These are phyloP conservation scores for Boletus bicolor DNA, from an alignment of 768 basidiomycete genomes.

Conservation along the genomic window DNA sequence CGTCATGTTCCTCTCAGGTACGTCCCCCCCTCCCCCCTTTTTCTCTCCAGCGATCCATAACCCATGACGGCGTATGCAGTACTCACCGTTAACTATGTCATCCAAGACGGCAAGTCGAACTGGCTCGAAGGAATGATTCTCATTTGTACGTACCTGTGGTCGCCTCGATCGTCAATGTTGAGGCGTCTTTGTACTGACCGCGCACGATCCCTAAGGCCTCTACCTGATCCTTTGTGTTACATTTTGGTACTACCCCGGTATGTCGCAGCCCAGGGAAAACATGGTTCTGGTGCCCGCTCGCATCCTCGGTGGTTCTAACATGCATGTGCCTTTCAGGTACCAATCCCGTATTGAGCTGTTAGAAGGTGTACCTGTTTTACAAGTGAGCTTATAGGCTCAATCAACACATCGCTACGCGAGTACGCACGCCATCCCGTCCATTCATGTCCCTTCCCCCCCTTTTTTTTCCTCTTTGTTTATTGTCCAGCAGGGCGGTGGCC, in stretches of 20 bases:
- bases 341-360: not conserved
- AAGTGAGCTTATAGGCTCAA: too few relatives aligned
- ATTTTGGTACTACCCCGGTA: constrained; percentile 54
- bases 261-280: constrained; percentile 2
- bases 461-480: too few relatives aligned
- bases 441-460: too few relatives aligned
- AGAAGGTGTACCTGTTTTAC: not conserved
- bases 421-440: too few relatives aligned
- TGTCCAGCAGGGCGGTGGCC: too few relatives aligned
- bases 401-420: too few relatives aligned
- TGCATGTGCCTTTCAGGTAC: constrained; percentile 1
- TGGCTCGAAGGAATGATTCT: constrained; percentile 89
- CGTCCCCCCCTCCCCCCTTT: constrained; percentile 16
- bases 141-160: constrained; percentile 46
- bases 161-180: too few relatives aligned
- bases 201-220: constrained; percentile 38
- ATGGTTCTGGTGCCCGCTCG: not conserved
- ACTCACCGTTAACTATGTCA: constrained; percentile 79
- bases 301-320: constrained; percentile 3
- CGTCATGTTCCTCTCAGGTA: constrained; percentile 20
- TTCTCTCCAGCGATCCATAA: not conserved
- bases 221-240: constrained; percentile 55
- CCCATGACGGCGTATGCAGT: constrained; percentile 38
- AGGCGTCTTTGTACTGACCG: not conserved
- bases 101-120: constrained; percentile 85